Conservation (phyloP, 192 early-diverging fungal species). For the Lobosporangium transversale region DNA sequence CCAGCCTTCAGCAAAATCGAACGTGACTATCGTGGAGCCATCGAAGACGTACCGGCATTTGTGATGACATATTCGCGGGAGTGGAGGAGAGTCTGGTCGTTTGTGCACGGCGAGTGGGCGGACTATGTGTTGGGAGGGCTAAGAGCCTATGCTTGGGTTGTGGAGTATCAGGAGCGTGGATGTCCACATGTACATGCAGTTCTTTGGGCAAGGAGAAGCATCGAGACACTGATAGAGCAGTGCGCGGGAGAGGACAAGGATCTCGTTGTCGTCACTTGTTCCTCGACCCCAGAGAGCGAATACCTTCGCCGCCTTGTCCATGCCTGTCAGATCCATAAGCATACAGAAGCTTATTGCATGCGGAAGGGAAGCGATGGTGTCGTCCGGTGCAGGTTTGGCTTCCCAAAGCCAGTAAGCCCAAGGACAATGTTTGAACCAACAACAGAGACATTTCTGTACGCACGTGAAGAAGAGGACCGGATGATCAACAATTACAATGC, state of each 20-base stretch:
- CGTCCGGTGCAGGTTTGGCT: not conserved
- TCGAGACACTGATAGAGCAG: not conserved
- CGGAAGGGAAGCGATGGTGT: not conserved
- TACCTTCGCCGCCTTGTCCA: not conserved
- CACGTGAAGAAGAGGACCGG: not conserved
- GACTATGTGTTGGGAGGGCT: not conserved
- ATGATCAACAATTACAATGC: conserved; percentile 3
- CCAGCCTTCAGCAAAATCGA: too few relatives aligned
- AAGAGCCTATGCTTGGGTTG: not conserved
- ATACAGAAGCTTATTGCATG: not conserved
- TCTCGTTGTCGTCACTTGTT: not conserved
- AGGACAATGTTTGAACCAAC: not conserved
- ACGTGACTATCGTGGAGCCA: too few relatives aligned
- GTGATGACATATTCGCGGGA: not conserved
- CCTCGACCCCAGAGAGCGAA: not conserved
- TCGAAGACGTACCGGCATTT: not conserved
- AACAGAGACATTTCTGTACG: not conserved
- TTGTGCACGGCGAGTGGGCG: not conserved
- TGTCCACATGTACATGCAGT: conserved; percentile 7
- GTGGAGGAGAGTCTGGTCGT: conserved; percentile 2
- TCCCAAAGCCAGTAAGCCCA: not conserved
- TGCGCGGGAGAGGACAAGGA: not conserved
- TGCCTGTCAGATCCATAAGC: not conserved
- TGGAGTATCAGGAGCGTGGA: conserved; percentile 12
- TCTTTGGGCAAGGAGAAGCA: not conserved